These are phyloP conservation scores for Streptanthus diversifolius DNA, from an alignment of 345 rosid genomes.

Conservation along the genomic window DNA sequence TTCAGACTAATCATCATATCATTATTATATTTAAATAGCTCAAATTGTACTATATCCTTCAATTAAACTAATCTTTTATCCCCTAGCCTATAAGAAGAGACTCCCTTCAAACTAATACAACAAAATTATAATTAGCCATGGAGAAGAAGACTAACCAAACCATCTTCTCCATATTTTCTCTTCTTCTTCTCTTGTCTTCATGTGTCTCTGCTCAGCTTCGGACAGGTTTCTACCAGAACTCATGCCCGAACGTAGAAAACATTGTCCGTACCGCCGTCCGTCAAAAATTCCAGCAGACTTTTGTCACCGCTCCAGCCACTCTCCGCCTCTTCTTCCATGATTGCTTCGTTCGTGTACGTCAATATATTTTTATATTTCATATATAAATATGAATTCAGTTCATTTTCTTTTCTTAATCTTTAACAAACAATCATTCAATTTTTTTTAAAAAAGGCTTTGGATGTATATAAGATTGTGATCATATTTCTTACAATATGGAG, in stretches of 20 bases:
- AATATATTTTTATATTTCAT: background rate
- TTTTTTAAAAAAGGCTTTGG: background rate
- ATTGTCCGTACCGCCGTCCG: conserved; percentile 34
- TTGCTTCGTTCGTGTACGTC: conserved; percentile 36
- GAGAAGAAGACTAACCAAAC: conserved; percentile 25
- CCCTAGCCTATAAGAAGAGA: conserved; percentile 26
- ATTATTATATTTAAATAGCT: conserved; percentile 7
- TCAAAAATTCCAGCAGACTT: conserved; percentile 37
- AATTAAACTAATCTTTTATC: background rate
- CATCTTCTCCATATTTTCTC: conserved; percentile 21
- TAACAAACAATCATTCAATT: background rate
- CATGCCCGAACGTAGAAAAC: conserved; percentile 36
- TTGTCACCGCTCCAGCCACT: conserved; percentile 39
- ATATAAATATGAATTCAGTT: background rate
- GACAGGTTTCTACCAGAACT: conserved; percentile 27
- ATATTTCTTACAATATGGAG: background rate
- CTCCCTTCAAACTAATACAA: conserved; percentile 9
- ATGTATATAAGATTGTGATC: background rate
- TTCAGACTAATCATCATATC: conserved; percentile 17
- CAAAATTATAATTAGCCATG: conserved; percentile 10
- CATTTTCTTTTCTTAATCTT: background rate
- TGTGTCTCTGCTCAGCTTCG: conserved; percentile 37
- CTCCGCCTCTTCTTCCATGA: conserved; percentile 43
- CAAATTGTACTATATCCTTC: conserved; percentile 19
- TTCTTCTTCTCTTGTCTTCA: conserved; percentile 25